A percentile compares a stretch with the other conserved stretches of the same genome.
phyloP scores from a whole-genome alignment of 139 green algal species.

The Pseudopediastrum boryanum region DNA sequence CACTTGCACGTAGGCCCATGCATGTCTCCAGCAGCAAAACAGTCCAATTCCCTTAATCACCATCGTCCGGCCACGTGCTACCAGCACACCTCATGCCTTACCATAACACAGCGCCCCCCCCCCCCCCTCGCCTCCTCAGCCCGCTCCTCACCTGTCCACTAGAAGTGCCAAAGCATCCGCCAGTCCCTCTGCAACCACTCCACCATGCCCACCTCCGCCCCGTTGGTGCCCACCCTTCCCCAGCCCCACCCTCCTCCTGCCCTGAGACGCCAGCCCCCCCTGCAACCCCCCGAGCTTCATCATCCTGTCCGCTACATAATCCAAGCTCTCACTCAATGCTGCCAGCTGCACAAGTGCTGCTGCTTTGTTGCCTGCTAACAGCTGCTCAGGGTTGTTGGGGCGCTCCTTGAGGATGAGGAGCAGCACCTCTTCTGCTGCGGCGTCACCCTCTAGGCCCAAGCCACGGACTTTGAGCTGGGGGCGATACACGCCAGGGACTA shows the following conservation, averaged over 20 bases:
- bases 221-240: not conserved
- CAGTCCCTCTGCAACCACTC: not conserved
- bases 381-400: conserved; percentile 4
- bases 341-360: conserved; percentile 37
- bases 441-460: conserved; percentile 49
- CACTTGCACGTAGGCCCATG: too few species aligned
- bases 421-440: conserved; percentile 48
- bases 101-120: too few species aligned
- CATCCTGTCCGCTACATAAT: conserved; percentile 41
- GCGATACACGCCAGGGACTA: conserved; percentile 14
- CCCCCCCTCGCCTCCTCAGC: too few species aligned
- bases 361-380: not conserved
- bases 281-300: not conserved
- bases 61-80: too few species aligned
- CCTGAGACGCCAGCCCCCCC: not conserved
- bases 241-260: not conserved
- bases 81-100: too few species aligned
- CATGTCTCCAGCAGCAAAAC: too few species aligned
- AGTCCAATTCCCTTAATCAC: too few species aligned
- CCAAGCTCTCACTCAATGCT: conserved; percentile 53
- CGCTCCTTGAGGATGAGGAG: conserved; percentile 40
- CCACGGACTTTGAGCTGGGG: conserved; percentile 27
- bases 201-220: too few species aligned
- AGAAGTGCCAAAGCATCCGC: not conserved
- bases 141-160: not conserved